These are phyloP conservation scores for Gonapodya sp. DNA, from an alignment of 192 early-diverging fungal genomes.

Conservation along the genomic window DNA sequence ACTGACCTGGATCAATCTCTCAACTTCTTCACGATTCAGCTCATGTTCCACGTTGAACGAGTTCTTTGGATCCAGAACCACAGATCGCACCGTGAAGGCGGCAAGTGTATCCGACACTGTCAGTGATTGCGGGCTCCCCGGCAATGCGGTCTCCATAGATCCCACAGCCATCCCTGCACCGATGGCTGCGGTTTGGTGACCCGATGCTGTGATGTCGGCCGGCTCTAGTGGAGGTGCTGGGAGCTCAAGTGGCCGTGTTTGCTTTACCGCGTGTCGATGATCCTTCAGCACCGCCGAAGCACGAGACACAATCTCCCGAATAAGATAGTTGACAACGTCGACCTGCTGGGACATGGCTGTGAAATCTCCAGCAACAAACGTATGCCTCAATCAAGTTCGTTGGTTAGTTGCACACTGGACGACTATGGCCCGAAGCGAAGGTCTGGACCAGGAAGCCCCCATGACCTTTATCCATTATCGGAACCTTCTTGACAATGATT, in stretches of 20 bases:
- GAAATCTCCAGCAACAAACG: no score
- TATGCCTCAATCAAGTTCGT: no score
- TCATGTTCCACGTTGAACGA: slow-evolving; percentile 40
- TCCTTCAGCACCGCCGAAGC: slow-evolving; percentile 28
- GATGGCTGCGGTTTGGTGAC: neutral
- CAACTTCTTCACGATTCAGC: slow-evolving; percentile 39
- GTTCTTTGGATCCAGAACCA: slow-evolving; percentile 43
- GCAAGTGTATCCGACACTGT: slow-evolving; percentile 47
- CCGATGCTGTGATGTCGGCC: neutral
- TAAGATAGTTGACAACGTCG: slow-evolving; percentile 44
- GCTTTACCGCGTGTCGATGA: slow-evolving; percentile 14
- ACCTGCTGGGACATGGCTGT: neutral
- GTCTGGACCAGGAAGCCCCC: no score
- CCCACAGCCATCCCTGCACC: neutral
- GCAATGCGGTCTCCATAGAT: neutral
- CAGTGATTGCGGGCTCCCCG: slow-evolving; percentile 6
- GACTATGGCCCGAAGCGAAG: no score
- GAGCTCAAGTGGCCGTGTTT: slow-evolving; percentile 10
- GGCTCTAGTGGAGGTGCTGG: neutral
- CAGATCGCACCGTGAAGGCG: slow-evolving; percentile 47
- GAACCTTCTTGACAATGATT: no score
- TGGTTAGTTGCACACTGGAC: no score
- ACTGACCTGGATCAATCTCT: slow-evolving; percentile 34
- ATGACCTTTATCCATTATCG: no score
- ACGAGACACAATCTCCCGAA: slow-evolving; percentile 37